Conservation (phyloP, 306 rosid genomes). For the Pyrus betulifolia region DNA sequence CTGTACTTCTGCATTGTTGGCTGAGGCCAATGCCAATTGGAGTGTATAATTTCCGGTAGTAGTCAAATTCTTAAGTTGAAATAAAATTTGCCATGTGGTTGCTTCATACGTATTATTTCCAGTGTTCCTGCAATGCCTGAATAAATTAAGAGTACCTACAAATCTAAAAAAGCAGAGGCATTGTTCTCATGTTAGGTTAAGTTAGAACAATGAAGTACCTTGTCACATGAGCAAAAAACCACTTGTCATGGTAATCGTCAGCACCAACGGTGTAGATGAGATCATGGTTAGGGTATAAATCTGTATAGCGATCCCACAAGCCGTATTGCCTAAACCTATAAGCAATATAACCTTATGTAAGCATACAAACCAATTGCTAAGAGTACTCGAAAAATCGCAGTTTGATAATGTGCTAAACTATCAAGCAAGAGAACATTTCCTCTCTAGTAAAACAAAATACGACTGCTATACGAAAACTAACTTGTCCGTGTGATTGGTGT, state of each 20-base stretch:
- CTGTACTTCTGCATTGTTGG: constrained; percentile 15
- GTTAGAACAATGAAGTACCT: neutral
- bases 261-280: constrained; percentile 29
- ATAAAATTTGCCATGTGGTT: constrained; percentile 66
- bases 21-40: constrained; percentile 62
- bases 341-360: neutral
- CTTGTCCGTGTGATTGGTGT: constrained; percentile 20
- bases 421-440: neutral
- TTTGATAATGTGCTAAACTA: neutral
- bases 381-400: neutral
- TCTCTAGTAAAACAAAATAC: neutral
- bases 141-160: neutral
- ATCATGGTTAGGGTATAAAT: constrained; percentile 30
- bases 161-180: neutral
- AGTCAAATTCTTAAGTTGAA: constrained; percentile 19
- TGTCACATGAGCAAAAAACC: constrained; percentile 51
- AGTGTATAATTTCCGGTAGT: constrained; percentile 47
- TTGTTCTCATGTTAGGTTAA: neutral
- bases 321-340: constrained; percentile 59
- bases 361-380: neutral
- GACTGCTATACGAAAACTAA: neutral
- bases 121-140: constrained; percentile 18
- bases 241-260: constrained; percentile 14
- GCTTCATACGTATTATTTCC: constrained; percentile 24
- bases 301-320: constrained; percentile 43